Percentiles rank a stretch among this genome's conserved stretches.
These are phyloP conservation scores for Cardiospermum halicacabum DNA, from an alignment of 345 rosid genomes.

Conservation along the genomic window DNA sequence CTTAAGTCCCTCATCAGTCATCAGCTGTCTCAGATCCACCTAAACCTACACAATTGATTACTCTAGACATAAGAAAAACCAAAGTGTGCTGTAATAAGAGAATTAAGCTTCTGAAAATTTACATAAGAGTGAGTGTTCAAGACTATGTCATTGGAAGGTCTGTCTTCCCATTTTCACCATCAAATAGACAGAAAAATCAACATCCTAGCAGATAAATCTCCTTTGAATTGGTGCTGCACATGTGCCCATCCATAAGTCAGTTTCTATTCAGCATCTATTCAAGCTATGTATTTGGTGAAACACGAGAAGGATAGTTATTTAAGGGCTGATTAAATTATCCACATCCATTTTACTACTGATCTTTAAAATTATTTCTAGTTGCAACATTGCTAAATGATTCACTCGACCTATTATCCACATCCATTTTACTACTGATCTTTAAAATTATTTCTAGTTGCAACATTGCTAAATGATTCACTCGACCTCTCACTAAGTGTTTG, in stretches of 20 bases:
- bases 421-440: too few relatives aligned
- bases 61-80: background rate
- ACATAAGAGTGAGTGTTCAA: background rate
- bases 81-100: background rate
- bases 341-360: too few relatives aligned
- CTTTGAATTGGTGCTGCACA: background rate
- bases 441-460: too few relatives aligned
- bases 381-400: too few relatives aligned
- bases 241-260: background rate
- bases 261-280: background rate
- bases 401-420: too few relatives aligned
- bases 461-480: too few relatives aligned
- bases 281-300: background rate
- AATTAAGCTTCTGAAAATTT: background rate
- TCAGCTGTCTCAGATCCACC: background rate
- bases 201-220: too few relatives aligned
- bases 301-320: background rate
- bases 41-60: background rate
- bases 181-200: background rate
- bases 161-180: background rate
- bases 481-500: too few relatives aligned
- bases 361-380: too few relatives aligned
- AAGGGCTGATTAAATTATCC: too few relatives aligned
- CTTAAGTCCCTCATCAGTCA: background rate
- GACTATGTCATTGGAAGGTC: background rate